Evolutionary conservation across 352 stramenopile genomes (phyloP).

Genomic region (Phytophthora palmivora): DNA sequence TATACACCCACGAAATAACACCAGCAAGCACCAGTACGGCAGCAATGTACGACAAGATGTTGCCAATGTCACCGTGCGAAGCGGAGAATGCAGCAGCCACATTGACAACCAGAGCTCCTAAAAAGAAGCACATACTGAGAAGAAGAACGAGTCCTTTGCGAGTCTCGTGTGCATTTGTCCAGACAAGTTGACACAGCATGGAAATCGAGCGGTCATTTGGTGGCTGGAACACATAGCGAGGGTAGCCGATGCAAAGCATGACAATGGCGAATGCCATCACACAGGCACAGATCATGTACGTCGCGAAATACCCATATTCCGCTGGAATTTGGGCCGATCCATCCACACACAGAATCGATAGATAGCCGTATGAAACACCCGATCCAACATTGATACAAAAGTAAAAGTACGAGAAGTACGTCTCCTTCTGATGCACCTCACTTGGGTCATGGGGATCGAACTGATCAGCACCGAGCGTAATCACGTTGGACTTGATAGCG

Average conservation of each 20-base stretch:
- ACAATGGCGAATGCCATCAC: constrained; percentile 50
- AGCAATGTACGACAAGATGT: no score
- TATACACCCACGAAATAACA: constrained; percentile 47
- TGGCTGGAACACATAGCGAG: constrained; percentile 58
- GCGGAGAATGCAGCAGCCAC: constrained; percentile 54
- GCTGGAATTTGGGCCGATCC: constrained; percentile 72
- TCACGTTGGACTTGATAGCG: no score
- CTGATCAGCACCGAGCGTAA: no score
- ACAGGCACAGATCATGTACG: constrained; percentile 56
- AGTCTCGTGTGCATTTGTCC: constrained; percentile 33
- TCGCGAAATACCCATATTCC: no score
- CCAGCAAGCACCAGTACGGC: constrained; percentile 33
- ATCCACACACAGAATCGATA: constrained; percentile 85
- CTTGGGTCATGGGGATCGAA: no score
- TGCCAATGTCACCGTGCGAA: constrained; percentile 24
- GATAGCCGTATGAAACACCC: constrained; percentile 74
- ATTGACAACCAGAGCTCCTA: constrained; percentile 56
- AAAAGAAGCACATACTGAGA: constrained; percentile 34
- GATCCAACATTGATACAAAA: constrained; percentile 79
- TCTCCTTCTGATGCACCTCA: no score
- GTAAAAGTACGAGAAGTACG: no score
- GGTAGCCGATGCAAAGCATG: constrained; percentile 49
- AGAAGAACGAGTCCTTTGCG: constrained; percentile 41
- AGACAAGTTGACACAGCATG: constrained; percentile 44
- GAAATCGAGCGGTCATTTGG: constrained; percentile 53